phyloP scores from a whole-genome alignment of 441 rosid genomes.

The Gossypium gossypioides region DNA sequence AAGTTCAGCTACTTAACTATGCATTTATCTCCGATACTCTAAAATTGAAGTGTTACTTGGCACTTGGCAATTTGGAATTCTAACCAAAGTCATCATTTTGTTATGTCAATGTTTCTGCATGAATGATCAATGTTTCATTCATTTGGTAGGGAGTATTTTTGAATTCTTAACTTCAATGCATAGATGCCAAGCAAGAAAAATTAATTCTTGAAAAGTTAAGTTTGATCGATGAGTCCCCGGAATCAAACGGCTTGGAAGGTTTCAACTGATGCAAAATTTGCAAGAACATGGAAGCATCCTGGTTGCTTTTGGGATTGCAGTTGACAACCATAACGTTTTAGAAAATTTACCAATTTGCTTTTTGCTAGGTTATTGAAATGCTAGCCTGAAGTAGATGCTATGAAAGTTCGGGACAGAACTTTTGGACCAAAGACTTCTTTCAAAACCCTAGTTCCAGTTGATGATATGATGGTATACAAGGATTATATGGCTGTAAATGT shows the following conservation, averaged over 20 bases:
- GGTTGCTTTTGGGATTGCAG: neutral
- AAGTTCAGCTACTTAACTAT: neutral
- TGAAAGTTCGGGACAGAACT: neutral
- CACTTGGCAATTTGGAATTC: neutral
- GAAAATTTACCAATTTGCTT: neutral
- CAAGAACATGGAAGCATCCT: slow-evolving; percentile 4
- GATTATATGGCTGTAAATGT: neutral
- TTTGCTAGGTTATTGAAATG: neutral
- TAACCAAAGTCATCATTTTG: neutral
- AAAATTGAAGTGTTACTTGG: neutral
- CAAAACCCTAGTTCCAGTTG: neutral
- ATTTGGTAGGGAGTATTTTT: neutral
- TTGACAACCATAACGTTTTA: neutral
- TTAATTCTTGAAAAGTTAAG: slow-evolving; percentile 64
- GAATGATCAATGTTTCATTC: slow-evolving; percentile 1
- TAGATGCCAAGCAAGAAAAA: slow-evolving; percentile 74
- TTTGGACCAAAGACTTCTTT: neutral
- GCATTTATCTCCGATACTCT: neutral
- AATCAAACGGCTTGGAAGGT: slow-evolving; percentile 13
- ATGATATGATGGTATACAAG: neutral
- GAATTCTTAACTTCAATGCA: slow-evolving; percentile 31
- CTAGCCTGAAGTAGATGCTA: neutral
- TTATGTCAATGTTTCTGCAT: neutral
- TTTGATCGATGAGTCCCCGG: slow-evolving; percentile 35
- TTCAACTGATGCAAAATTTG: slow-evolving; percentile 5